Evolutionary conservation across 108 stramenopile species (phyloP), one percentile per base, ranked within the genome.

Genomic region (Fistulifera solaris): DNA sequence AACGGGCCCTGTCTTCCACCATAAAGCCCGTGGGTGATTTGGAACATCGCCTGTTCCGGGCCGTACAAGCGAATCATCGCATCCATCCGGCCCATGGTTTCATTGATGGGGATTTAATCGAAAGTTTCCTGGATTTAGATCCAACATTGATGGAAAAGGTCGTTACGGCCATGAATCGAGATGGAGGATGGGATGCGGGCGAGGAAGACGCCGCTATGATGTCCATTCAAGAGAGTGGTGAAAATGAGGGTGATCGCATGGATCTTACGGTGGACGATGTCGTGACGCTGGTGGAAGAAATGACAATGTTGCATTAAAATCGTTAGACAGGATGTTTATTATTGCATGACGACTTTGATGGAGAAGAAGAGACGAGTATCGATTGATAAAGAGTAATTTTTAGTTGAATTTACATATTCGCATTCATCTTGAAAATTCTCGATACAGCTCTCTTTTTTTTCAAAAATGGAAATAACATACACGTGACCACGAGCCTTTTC

Each of bases 61-160:
- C 85, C 2, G 97, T 88, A 64, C 65, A 67, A 26, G 83, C 66
- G 16, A 84, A 85, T 27, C 59, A 74, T 16, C 70, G 76, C 6
- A 58, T 50, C 7, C 74, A 87, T 28, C 74, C 85, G 31, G 65
- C 70, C 43, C 71, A 80, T 40, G 89, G 94, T 16, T 96, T 97
- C 61, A 72, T 99, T 40, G 98, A 99, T 57, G 98, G 98, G 22
- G 98, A 99, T 61, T 60, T 97, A 56, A 50, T 96, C 17, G 96
- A 97, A 69, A 69, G 75, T 8, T 96, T 97, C 54, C 75, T 97
- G 53, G 98, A 99, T 58, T 61, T 97, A 51, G 84, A 89, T 58
- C 76, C 68, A 26, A 51, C 58, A 0, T 85, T 79, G 1, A 87
- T 87, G 92, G 72, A 86, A 40, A 56, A 56, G 60, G 68, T 92